Percentiles rank a stretch among this genome's conserved stretches.
Conservation (phyloP, 1,284 basidiomycete genomes). For the Austropuccinia psidii region DNA sequence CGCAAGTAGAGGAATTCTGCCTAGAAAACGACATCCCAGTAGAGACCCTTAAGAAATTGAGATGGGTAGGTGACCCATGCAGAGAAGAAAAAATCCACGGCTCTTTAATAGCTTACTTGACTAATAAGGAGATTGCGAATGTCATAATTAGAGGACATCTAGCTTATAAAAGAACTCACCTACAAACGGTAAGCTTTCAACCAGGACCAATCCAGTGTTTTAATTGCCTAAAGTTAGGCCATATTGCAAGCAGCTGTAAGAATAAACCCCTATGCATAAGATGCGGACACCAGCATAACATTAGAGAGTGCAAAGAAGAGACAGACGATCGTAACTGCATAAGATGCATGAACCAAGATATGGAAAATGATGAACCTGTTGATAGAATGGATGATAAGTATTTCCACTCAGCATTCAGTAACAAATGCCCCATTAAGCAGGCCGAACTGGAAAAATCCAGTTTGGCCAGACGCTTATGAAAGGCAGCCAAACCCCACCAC, state of each 20-base stretch:
- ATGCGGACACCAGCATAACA: not conserved
- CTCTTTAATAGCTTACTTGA: not conserved
- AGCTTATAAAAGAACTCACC: not conserved
- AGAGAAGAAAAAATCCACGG: not conserved
- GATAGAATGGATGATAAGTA: too few species aligned
- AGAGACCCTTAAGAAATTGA: not conserved
- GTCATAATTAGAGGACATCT: not conserved
- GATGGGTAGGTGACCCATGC: not conserved
- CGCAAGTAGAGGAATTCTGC: not conserved
- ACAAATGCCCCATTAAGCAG: too few species aligned
- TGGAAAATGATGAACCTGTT: too few species aligned
- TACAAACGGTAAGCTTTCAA: not conserved
- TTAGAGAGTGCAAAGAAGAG: not conserved
- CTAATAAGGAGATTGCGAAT: not conserved
- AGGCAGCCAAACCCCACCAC: too few species aligned
- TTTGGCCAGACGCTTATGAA: too few species aligned
- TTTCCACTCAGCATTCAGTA: not conserved
- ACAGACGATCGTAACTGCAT: too few species aligned
- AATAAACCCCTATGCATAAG: not conserved
- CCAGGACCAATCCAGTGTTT: not conserved
- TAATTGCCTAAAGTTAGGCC: not conserved
- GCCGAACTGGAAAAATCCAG: too few species aligned
- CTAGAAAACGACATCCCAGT: not conserved
- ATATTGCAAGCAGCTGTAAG: not conserved
- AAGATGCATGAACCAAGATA: too few species aligned